Percentiles rank a stretch among this genome's conserved stretches.
phyloP scores from a whole-genome alignment of 495 filamentous ascomycete genomes.

The Daldinia concentrica region DNA sequence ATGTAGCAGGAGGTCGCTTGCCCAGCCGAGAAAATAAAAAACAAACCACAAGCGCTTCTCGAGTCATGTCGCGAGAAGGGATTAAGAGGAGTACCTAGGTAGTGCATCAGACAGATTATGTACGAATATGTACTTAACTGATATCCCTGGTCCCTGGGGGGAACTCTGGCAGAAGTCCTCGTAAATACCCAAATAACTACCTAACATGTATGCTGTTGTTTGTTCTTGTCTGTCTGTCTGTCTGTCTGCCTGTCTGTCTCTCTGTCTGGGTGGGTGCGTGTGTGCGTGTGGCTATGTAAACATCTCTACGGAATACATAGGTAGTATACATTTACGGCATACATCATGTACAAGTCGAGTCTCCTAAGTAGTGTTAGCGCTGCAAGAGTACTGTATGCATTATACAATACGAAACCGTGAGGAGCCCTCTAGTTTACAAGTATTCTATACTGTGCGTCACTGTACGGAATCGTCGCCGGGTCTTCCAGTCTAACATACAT shows the following conservation, averaged over 20 bases:
- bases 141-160: slow-evolving; percentile 11
- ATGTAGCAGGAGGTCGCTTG: background rate
- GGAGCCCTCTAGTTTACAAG: slow-evolving; percentile 5
- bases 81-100: slow-evolving; percentile 28
- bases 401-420: slow-evolving; percentile 14
- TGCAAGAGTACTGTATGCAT: slow-evolving; percentile 19
- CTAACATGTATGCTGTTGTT: background rate
- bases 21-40: slow-evolving; percentile 4
- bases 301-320: background rate
- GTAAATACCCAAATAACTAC: slow-evolving; percentile 6
- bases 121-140: slow-evolving; percentile 11
- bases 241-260: too few relatives aligned
- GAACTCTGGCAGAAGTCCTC: background rate
- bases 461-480: slow-evolving; percentile 36
- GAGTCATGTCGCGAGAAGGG: slow-evolving; percentile 31
- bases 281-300: slow-evolving; percentile 26
- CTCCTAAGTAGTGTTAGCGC: slow-evolving; percentile 16
- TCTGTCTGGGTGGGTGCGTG: slow-evolving; percentile 30
- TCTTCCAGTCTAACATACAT: slow-evolving; percentile 22
- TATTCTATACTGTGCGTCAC: slow-evolving; percentile 34
- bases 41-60: slow-evolving; percentile 7
- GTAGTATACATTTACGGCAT: slow-evolving; percentile 1
- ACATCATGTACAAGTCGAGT: slow-evolving; percentile 3
- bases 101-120: slow-evolving; percentile 24
- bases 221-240: slow-evolving; percentile 18